A percentile compares a stretch with the other conserved stretches of the same genome.
Conservation (phyloP, 805 yeast species). For the Candida succiphila region DNA sequence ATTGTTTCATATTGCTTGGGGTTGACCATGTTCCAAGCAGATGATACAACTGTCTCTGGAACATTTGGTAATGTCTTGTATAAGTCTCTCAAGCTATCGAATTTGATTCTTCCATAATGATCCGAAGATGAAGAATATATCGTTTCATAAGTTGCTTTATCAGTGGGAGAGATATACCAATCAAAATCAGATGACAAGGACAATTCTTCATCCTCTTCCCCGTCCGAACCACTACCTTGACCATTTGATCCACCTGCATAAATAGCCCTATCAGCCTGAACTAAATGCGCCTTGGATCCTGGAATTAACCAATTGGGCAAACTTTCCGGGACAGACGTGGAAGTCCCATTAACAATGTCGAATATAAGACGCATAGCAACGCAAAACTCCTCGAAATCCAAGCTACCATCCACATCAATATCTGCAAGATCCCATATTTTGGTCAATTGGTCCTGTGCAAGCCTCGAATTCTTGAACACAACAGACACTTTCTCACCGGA, state of each 20-base stretch:
- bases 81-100: slow-evolving; percentile 58
- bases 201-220: slow-evolving; percentile 61
- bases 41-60: slow-evolving; percentile 75
- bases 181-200: slow-evolving; percentile 63
- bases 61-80: slow-evolving; percentile 61
- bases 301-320: slow-evolving; percentile 94
- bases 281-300: slow-evolving; percentile 72
- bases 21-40: slow-evolving; percentile 93
- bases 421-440: slow-evolving; percentile 89
- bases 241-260: slow-evolving; percentile 17
- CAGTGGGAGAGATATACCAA: slow-evolving; percentile 94
- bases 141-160: slow-evolving; percentile 66
- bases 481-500: slow-evolving; percentile 79
- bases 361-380: slow-evolving; percentile 93
- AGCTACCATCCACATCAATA: slow-evolving; percentile 81
- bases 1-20: slow-evolving; percentile 82
- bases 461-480: slow-evolving; percentile 81
- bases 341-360: slow-evolving; percentile 72
- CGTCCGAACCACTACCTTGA: slow-evolving; percentile 15
- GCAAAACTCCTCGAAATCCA: slow-evolving; percentile 97
- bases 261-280: slow-evolving; percentile 74
- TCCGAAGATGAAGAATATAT: slow-evolving; percentile 71
- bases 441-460: slow-evolving; percentile 67
- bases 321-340: slow-evolving; percentile 47
- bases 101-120: slow-evolving; percentile 68